These are phyloP conservation scores for Eudorina sp. DNA, from an alignment of 139 green algal genomes.

Conservation along the genomic window DNA sequence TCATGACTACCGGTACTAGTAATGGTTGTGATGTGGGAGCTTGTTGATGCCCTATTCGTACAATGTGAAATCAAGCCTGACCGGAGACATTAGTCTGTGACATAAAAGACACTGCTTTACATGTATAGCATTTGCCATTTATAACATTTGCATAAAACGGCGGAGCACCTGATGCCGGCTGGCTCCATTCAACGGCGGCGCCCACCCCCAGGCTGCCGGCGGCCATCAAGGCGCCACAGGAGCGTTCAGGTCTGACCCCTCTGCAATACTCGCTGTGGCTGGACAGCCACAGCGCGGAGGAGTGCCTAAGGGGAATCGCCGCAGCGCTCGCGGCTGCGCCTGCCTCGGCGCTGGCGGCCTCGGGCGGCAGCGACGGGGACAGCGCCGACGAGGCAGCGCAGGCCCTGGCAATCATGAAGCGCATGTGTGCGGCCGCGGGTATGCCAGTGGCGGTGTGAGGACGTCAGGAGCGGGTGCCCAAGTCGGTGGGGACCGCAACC, in stretches of 20 bases:
- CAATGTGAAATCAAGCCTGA: no score
- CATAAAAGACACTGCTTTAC: no score
- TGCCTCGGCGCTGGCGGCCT: conserved; percentile 28
- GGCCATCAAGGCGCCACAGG: conserved; percentile 81
- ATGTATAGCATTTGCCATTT: no score
- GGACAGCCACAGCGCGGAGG: conserved; percentile 79
- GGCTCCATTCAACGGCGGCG: no score
- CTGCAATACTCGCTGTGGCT: conserved; percentile 96
- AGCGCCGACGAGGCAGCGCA: conserved; percentile 4
- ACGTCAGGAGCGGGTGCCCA: neutral
- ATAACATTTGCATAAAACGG: no score
- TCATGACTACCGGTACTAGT: no score
- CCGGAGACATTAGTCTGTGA: no score
- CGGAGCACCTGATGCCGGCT: no score
- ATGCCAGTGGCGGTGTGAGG: neutral
- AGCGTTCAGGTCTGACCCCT: conserved; percentile 75
- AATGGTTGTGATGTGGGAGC: no score
- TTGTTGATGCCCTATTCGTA: no score
- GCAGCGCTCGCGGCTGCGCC: conserved; percentile 31
- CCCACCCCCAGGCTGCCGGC: conserved; percentile 78
- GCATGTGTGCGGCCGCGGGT: neutral
- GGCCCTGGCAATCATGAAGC: conserved; percentile 23
- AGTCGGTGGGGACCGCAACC: neutral
- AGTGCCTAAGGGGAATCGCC: conserved; percentile 22
- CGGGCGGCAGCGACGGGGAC: neutral